Evolutionary conservation across 768 basidiomycete species (phyloP).

Genomic region (Boletus vinaceobasis): DNA sequence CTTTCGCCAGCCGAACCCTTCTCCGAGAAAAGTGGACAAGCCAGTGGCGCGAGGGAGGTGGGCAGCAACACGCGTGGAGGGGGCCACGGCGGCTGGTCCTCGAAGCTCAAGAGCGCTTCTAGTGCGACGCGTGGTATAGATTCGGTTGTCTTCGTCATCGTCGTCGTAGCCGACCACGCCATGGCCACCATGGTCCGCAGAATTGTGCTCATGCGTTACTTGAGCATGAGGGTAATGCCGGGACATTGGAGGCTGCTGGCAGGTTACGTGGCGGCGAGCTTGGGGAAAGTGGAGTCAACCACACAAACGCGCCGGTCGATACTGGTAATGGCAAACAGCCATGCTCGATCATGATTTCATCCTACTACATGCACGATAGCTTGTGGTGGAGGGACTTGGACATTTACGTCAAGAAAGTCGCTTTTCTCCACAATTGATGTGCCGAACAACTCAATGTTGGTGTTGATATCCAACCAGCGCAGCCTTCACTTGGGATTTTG

Average conservation of each 20-base stretch:
- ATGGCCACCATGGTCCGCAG: background rate
- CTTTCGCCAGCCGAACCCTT: conserved; percentile 30
- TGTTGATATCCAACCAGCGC: too few species aligned
- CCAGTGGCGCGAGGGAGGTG: conserved; percentile 16
- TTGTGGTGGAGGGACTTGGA: background rate
- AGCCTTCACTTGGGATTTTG: too few species aligned
- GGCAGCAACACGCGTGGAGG: conserved; percentile 5
- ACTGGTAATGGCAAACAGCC: background rate
- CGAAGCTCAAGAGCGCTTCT: conserved; percentile 22
- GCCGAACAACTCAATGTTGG: too few species aligned
- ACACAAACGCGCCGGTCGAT: background rate
- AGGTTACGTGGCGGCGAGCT: background rate
- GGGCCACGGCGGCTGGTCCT: conserved; percentile 1
- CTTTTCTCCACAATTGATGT: too few species aligned
- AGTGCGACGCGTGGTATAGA: conserved; percentile 22
- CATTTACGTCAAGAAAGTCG: background rate
- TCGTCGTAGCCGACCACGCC: background rate
- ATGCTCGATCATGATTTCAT: too few species aligned
- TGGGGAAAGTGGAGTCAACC: background rate
- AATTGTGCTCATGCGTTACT: background rate
- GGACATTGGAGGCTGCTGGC: background rate
- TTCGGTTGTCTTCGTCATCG: conserved; percentile 1
- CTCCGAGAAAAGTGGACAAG: conserved; percentile 24
- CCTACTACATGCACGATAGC: background rate
- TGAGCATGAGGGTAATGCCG: background rate